Conservation (phyloP, 1,284 basidiomycete species). For the Chalciporus piperatoides region DNA sequence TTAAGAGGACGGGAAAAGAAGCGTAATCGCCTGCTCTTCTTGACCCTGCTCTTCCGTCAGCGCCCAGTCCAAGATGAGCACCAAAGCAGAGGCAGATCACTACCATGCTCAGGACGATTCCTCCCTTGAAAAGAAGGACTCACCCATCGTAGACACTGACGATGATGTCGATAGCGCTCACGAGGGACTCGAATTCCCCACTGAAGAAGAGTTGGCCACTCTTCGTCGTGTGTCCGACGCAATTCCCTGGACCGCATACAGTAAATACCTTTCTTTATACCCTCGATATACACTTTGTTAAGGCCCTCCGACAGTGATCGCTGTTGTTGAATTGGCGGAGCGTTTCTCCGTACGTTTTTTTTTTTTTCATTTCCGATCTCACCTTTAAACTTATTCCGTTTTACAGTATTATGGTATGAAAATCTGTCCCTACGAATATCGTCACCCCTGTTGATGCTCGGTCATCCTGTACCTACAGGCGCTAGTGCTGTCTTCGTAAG, state of each 20-base stretch:
- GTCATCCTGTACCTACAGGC: slow-evolving; percentile 44
- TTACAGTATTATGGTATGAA: slow-evolving; percentile 38
- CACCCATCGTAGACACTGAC: neutral
- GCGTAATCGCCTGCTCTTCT: too few relatives aligned
- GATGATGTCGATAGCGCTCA: slow-evolving; percentile 43
- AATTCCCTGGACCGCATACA: slow-evolving; percentile 64
- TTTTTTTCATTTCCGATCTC: neutral
- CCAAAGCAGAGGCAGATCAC: slow-evolving; percentile 5
- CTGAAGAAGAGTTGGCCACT: slow-evolving; percentile 60
- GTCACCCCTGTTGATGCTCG: slow-evolving; percentile 1
- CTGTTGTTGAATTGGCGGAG: slow-evolving; percentile 68
- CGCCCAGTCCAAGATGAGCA: neutral
- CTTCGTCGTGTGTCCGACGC: slow-evolving; percentile 61
- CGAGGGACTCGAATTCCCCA: slow-evolving; percentile 62
- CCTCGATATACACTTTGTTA: slow-evolving; percentile 3
- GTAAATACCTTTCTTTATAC: slow-evolving; percentile 38
- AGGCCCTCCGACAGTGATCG: slow-evolving; percentile 51
- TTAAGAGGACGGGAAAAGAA: neutral
- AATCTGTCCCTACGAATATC: neutral
- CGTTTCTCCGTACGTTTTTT: slow-evolving; percentile 60
- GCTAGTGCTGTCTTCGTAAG: slow-evolving; percentile 62
- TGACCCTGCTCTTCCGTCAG: neutral
- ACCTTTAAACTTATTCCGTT: slow-evolving; percentile 5
- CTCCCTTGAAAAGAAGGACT: slow-evolving; percentile 20
- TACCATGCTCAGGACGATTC: slow-evolving; percentile 1